Base-by-base conservation (phyloP, 2,329 filamentous ascomycete species). In the Xylariaceae sp. region DNA sequence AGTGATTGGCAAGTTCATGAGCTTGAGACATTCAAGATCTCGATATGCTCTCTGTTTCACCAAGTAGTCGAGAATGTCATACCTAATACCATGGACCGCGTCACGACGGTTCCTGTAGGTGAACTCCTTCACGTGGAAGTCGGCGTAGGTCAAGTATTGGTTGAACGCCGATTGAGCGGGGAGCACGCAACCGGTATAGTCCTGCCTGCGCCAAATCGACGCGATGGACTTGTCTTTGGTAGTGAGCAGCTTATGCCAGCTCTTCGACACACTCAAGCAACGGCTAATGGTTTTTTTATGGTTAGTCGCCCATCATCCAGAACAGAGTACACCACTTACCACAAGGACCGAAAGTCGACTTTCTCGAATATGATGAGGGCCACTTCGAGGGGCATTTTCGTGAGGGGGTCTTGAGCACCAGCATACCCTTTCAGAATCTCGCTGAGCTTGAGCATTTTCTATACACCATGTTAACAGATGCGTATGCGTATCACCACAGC, bases 351-450 rank as follows among this genome's bases (percentile, higher is more conserved):
- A 37, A 68, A 67, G 53, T 64, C 65, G 5, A 68, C 11, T 4
- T 63, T 39, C n/a, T 56, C 50, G 9, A 72, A 68, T 23, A 70
- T 64, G 63, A 70, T 68, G 45, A 34, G 48, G 6, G 66, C 53
- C 18, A 72, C 58, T 56, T 72, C 70, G 4, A 67, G 15, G n/a
- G 70, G 70, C 13, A 72, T 54, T 3, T 48, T 56, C 0, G 39
- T 15, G 1, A 71, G 52, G 10, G 69, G 69, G 23, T 71, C 69
- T 11, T 60, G 59, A 44, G 56, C 66, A 39, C 58, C 51, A 6
- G 61, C 61, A 11, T 58, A 18, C 9, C 51, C 10, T 37, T 48
- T 60, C 23, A 66, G 48, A 55, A 66, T 71, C 13, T 60, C 63
- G 42, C 59, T 62, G 37, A 42, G 11, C 7, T 7, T 56, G 13